These are phyloP conservation scores for Ophiostoma sp. DNA, from an alignment of 2,329 filamentous ascomycete genomes.

Conservation along the genomic window DNA sequence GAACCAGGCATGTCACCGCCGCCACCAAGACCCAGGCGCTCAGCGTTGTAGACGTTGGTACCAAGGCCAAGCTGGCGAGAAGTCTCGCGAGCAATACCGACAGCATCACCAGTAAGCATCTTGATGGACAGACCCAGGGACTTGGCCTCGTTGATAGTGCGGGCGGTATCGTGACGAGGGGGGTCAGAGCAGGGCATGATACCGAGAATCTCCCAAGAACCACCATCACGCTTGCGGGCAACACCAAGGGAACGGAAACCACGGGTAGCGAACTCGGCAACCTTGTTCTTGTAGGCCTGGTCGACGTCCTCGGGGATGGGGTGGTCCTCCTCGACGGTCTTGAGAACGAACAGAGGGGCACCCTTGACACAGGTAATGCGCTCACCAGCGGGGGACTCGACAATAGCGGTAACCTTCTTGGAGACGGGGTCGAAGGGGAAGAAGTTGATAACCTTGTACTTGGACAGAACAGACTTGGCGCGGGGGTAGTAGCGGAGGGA, in stretches of 20 bases:
- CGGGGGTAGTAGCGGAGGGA: conserved; percentile 74
- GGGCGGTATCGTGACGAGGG: conserved; percentile 82
- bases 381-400: conserved; percentile 77
- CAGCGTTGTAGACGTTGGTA: conserved; percentile 90
- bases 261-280: conserved; percentile 84
- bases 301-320: conserved; percentile 70
- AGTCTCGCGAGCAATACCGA: conserved; percentile 87
- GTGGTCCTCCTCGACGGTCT: conserved; percentile 81
- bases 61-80: conserved; percentile 86
- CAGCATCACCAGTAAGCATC: conserved; percentile 93
- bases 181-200: conserved; percentile 95
- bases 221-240: conserved; percentile 78
- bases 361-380: conserved; percentile 86
- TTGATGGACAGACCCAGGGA: conserved; percentile 83
- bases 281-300: conserved; percentile 84
- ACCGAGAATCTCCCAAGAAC: conserved; percentile 83
- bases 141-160: conserved; percentile 87
- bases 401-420: conserved; percentile 83
- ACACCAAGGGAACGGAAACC: conserved; percentile 93
- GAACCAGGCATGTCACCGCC: conserved; percentile 90
- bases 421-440: conserved; percentile 87
- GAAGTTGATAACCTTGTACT: conserved; percentile 82
- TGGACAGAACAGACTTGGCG: conserved; percentile 72
- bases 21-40: conserved; percentile 82
- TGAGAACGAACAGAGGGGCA: conserved; percentile 79